Base-by-base conservation (phyloP, 2,329 filamentous ascomycete genomes). In the Microcyclospora pomicola region DNA sequence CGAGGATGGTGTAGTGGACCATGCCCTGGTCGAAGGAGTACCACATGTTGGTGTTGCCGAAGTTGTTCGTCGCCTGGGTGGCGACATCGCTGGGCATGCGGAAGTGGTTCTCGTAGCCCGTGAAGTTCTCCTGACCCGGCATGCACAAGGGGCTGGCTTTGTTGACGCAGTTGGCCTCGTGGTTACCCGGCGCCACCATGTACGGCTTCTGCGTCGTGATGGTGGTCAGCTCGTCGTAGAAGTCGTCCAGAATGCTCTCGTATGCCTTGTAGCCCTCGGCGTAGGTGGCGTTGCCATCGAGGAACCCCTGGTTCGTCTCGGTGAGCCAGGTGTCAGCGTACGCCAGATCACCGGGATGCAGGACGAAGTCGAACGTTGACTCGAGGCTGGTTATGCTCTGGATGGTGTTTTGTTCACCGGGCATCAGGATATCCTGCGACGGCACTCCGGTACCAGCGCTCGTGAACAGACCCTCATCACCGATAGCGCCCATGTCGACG, bases 321-420 rank as follows among this genome's bases (percentile, higher is more conserved):
- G 60, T 65, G 6, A 67, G 52, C 73, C 73, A 77, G 53, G 74
- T 66, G 40, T 77, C 73, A 2, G 73, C 72, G 45, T 77, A 77
- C 0, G 56, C 72, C 11, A 76, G 60, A 47, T 77, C 73, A 5
- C 69, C 69, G 0, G 67, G 66, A 35, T 50, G 47, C 16, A 42
- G 11, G 14, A 50, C 12, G 31, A 49, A 50, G 34, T 50, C 48
- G 30, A 41, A 50, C 7, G 35, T 34, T 13, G 33, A 7, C 11
- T 40, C 34, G 11, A 29, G 34, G 15, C 42, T 10, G 5, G 39
- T 31, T 0, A 50, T 30, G 27, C 40, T 38, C 13, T 61, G 62
- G 41, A 76, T 76, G 15, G 72, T 77, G 2, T 69, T 73, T 54
- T 73, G 69, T 2, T 73, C 59, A 10, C 66, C 64, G 2, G 72